Evolutionary conservation across 2,329 filamentous ascomycete genomes (phyloP).

Genomic region (Aspergillus sp.): DNA sequence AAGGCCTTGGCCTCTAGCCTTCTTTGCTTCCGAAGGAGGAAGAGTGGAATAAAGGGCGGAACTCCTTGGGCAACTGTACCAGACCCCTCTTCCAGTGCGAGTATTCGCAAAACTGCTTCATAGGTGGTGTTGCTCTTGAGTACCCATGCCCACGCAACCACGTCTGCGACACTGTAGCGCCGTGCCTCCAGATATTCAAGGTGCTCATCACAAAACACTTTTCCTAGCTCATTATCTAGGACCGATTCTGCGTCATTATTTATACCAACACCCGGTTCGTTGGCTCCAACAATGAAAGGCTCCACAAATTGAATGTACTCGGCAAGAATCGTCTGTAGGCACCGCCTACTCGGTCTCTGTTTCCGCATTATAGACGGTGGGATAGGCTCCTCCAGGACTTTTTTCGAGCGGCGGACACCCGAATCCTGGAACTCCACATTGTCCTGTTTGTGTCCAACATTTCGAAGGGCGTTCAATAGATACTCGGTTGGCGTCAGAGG

Average conservation of each 20-base stretch:
- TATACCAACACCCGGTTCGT: not conserved
- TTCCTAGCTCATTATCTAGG: slow-evolving; percentile 19
- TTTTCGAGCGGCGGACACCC: slow-evolving; percentile 1
- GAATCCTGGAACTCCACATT: slow-evolving; percentile 3
- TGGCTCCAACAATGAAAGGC: slow-evolving; percentile 13
- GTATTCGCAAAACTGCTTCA: slow-evolving; percentile 29
- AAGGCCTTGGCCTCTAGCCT: slow-evolving; percentile 34
- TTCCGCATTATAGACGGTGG: not conserved
- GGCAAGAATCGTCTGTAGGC: slow-evolving; percentile 28
- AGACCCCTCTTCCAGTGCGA: slow-evolving; percentile 19
- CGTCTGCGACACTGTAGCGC: slow-evolving; percentile 30
- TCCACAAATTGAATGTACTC: slow-evolving; percentile 30
- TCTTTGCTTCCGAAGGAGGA: slow-evolving; percentile 36
- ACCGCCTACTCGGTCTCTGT: slow-evolving; percentile 10
- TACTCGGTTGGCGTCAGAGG: slow-evolving; percentile 22
- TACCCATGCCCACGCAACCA: slow-evolving; percentile 41
- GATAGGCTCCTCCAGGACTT: slow-evolving; percentile 3
- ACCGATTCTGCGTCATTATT: slow-evolving; percentile 2
- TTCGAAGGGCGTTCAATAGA: slow-evolving; percentile 20
- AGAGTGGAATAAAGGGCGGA: slow-evolving; percentile 40
- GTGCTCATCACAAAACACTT: slow-evolving; percentile 23
- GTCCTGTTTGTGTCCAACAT: slow-evolving; percentile 10
- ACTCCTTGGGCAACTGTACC: slow-evolving; percentile 11
- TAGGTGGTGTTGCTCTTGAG: slow-evolving; percentile 28
- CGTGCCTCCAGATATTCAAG: slow-evolving; percentile 21